phyloP scores from a whole-genome alignment of 768 basidiomycete genomes.

The Russula abietina region DNA sequence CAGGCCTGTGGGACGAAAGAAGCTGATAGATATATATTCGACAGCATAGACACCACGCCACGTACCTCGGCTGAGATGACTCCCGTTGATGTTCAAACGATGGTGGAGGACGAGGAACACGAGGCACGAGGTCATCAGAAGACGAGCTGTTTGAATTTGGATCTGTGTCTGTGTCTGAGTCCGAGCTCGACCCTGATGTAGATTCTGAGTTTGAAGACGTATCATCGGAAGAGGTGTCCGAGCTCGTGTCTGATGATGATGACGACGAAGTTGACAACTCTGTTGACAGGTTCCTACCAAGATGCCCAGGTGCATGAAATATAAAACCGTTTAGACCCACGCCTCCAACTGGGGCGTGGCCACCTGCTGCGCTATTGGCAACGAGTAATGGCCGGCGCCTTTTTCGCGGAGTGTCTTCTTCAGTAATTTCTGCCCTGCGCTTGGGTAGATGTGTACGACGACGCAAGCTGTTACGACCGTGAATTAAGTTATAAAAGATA shows the following conservation, averaged over 20 bases:
- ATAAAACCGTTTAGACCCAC: neutral
- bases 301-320: neutral
- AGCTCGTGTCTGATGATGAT: constrained; percentile 4
- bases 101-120: neutral
- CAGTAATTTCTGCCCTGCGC: constrained; percentile 3
- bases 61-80: constrained; percentile 9
- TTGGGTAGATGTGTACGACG: constrained; percentile 11
- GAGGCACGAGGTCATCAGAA: constrained; percentile 5
- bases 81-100: neutral
- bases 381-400: neutral
- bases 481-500: neutral
- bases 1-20: constrained; percentile 7
- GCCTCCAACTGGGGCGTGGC: neutral
- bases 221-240: constrained; percentile 21
- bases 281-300: neutral
- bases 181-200: constrained; percentile 26
- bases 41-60: neutral
- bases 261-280: constrained; percentile 4
- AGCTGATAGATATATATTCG: neutral
- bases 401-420: constrained; percentile 8
- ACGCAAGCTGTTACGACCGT: constrained; percentile 5
- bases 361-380: neutral
- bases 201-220: constrained; percentile 27
- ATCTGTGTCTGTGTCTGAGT: constrained; percentile 22
- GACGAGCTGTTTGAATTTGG: constrained; percentile 28